A percentile compares a stretch with the other conserved stretches of the same genome.
These are phyloP conservation scores for Candida manassasensis DNA, from an alignment of 805 yeast genomes.

Conservation along the genomic window DNA sequence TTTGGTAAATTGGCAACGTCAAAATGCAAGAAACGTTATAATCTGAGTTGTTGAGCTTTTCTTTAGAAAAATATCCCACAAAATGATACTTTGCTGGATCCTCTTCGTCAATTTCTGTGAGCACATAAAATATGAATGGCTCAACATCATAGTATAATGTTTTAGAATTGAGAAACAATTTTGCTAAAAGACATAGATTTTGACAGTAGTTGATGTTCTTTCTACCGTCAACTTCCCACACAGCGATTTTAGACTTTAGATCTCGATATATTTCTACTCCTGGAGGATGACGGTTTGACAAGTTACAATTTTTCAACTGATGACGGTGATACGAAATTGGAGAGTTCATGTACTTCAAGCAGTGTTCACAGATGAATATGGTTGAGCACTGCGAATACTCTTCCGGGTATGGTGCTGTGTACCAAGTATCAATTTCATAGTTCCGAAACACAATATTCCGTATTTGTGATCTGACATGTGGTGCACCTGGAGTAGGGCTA, in stretches of 20 bases:
- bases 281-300: conserved; percentile 59
- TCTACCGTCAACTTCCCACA: conserved; percentile 70
- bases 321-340: conserved; percentile 68
- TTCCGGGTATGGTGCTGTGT: conserved; percentile 88
- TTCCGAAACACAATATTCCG: conserved; percentile 66
- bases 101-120: conserved; percentile 59
- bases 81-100: conserved; percentile 55
- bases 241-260: conserved; percentile 19
- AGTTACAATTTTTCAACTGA: conserved; percentile 59
- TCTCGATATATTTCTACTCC: conserved; percentile 42
- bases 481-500: conserved; percentile 6
- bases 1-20: conserved; percentile 81
- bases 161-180: conserved; percentile 83
- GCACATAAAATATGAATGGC: conserved; percentile 84
- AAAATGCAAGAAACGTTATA: conserved; percentile 88
- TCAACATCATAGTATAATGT: conserved; percentile 93
- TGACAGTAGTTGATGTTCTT: conserved; percentile 80
- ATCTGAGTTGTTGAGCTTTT: conserved; percentile 65
- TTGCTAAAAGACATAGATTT: conserved; percentile 83
- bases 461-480: conserved; percentile 30
- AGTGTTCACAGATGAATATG: conserved; percentile 76
- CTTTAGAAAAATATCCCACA: conserved; percentile 94
- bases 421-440: conserved; percentile 84
- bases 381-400: conserved; percentile 62
- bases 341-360: conserved; percentile 74